These are phyloP conservation scores for Actinomucor elegans DNA, from an alignment of 371 early-diverging fungal species.

Conservation along the genomic window DNA sequence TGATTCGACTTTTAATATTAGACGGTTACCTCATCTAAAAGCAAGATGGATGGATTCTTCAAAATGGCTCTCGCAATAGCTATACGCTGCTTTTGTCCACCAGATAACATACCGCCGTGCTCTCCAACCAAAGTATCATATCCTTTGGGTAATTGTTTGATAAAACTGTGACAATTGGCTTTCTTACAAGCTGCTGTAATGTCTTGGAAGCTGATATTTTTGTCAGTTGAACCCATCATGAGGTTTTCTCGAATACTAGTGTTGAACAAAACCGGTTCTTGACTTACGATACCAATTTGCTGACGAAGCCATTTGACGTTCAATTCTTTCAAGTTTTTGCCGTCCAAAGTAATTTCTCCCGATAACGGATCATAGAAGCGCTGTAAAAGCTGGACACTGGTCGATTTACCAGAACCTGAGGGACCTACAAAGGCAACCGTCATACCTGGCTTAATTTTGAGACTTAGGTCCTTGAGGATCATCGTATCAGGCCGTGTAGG, in stretches of 20 bases:
- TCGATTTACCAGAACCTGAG: slow-evolving; percentile 91
- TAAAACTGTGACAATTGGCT: slow-evolving; percentile 78
- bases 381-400: slow-evolving; percentile 82
- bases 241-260: slow-evolving; percentile 81
- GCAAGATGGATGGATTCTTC: slow-evolving; percentile 40
- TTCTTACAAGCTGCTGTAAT: slow-evolving; percentile 56
- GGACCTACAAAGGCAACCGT: slow-evolving; percentile 80
- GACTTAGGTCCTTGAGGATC: slow-evolving; percentile 57
- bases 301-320: slow-evolving; percentile 74
- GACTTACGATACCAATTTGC: slow-evolving; percentile 82
- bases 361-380: slow-evolving; percentile 81
- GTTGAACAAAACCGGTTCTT: slow-evolving; percentile 87
- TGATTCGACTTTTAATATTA: background rate
- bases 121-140: slow-evolving; percentile 75
- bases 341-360: slow-evolving; percentile 73
- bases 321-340: slow-evolving; percentile 58
- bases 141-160: slow-evolving; percentile 68
- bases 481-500: slow-evolving; percentile 73
- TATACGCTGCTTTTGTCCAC: slow-evolving; percentile 68
- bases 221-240: slow-evolving; percentile 49
- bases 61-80: slow-evolving; percentile 50
- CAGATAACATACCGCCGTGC: slow-evolving; percentile 70
- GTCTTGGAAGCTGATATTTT: slow-evolving; percentile 46
- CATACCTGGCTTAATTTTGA: slow-evolving; percentile 69
- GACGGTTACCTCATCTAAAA: slow-evolving; percentile 43